Base-by-base conservation (phyloP, 2,329 filamentous ascomycete genomes). In the Colletotrichum sp. region DNA sequence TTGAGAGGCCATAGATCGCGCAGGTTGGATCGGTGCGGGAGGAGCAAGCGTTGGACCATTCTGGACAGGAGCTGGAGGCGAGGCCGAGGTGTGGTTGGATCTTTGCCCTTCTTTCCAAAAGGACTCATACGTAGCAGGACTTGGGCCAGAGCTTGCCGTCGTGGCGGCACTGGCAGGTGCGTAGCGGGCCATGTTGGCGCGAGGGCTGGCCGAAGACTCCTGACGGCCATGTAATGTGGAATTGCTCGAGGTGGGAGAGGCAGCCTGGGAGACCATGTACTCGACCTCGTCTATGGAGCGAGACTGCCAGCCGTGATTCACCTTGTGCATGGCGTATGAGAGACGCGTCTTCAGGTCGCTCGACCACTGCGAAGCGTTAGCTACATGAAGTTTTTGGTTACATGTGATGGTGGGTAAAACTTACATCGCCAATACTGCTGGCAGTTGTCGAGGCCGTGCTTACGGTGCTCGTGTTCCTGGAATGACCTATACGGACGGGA, bases 311-410 rank as follows among this genome's bases (percentile, higher is more conserved):
- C 95, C 95, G 82, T 98, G 93, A 82, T 95, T 95, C 55, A 98
- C 94, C 85, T 98, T 98, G 82, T 98, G 91, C 91, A 98, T 97
- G 78, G 96, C 96, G 84, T 98, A 98, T 8, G 95, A 95, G 32
- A 99, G 90, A 80, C 95, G 94, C 67, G 95, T 93, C 82, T 93
- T 94, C 68, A 99, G 90, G 82, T 96, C 94, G 71, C 93, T 91
- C 55, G 95, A 95, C 70, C 95, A 87, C 94, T 96, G 83, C 12
- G 28, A 63, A 24, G 59, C 32, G 77, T 83, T 73, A 82, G 80
- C 71, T 21, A n/a, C 15, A 6, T 28, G 18, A 3, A 16, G 12
- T 3, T 18, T n/a, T 3, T 30, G 18, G 26, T 7, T 21, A 15
- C 15, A 26, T 21, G 16, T 21, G 32, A 30, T 44, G 12, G 15